Evolutionary conservation across 2,329 filamentous ascomycete genomes (phyloP).

Genomic region (Diaporthe helianthi): DNA sequence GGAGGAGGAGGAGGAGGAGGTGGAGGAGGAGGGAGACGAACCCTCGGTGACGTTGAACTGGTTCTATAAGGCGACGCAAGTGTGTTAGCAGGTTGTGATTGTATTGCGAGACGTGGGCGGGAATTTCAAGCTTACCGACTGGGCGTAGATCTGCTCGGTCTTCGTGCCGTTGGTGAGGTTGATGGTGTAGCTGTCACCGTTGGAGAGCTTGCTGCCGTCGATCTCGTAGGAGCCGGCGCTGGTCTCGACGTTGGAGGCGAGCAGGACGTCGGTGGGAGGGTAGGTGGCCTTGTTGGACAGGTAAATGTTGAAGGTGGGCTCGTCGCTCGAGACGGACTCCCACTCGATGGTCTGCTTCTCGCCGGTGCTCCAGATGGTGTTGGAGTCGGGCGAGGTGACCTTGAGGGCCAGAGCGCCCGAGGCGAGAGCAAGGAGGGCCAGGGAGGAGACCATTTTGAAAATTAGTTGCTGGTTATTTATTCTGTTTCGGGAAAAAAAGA

Average conservation of each 20-base stretch:
- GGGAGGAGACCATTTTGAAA: constrained; percentile 33
- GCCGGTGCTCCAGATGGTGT: constrained; percentile 32
- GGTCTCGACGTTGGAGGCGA: constrained; percentile 31
- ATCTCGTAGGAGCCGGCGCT: constrained; percentile 26
- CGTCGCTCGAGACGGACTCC: constrained; percentile 30
- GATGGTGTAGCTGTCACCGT: constrained; percentile 32
- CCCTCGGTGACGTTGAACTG: constrained; percentile 32
- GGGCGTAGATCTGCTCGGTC: constrained; percentile 35
- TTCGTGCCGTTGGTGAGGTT: constrained; percentile 34
- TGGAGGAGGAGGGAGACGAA: constrained; percentile 27
- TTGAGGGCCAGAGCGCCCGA: constrained; percentile 31
- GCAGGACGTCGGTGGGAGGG: constrained; percentile 31
- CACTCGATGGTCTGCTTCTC: constrained; percentile 34
- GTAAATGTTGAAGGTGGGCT: constrained; percentile 34
- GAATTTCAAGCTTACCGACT: constrained; percentile 31
- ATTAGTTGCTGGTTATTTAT: neutral
- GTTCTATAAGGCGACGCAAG: constrained; percentile 19
- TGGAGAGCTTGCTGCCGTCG: constrained; percentile 34
- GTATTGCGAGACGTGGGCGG: neutral
- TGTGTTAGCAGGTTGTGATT: neutral
- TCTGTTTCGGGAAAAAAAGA: neutral
- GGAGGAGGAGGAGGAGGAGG: constrained; percentile 29
- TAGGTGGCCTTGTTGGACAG: constrained; percentile 35
- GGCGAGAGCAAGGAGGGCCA: constrained; percentile 33
- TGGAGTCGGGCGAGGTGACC: constrained; percentile 31